Base-by-base conservation (phyloP, 176 grass and related monocot species). In the Eragrostis nindensis region DNA sequence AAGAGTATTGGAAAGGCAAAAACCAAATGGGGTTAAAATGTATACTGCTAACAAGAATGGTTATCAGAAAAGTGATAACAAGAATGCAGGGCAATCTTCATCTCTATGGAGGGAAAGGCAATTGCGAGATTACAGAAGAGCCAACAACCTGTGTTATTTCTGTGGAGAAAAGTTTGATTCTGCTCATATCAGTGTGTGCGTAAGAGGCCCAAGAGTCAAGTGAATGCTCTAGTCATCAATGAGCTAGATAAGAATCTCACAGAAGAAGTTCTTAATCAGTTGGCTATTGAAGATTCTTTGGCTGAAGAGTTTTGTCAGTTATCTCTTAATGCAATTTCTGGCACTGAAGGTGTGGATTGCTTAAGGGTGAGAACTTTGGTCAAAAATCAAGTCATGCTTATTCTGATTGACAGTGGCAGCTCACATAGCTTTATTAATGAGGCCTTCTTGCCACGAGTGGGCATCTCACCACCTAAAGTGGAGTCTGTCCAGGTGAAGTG, bases 361-460 rank as follows among this genome's bases (percentile, higher is more conserved):
- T 9, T 66, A 0, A 40, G 18, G 0, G 5, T 66, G 1, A 17
- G 17, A 0, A 4, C 15, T 0, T 16, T 7, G 0, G 18, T 41
- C 1, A 1, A 40, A 0, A 17, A 40, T 3, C 15, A 66, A 4
- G 32, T 40, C 2, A 18, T 66, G 32, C n/a, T n/a, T n/a, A 19
- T 66, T 0, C 7, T 66, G 0, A 8, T 66, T 2, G 69, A 52
- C 0, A 30, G 24, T 5, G 46, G 69, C 0, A 72, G 46, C 29
- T 32, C 69, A 0, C 25, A 49, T 19, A 50, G 26, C 0, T 71
- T 71, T 0, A 1, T 32, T 0, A 71, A 11, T 2, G 11, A 9
- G 0, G 2, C 2, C 0, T 24, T 71, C 14, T 2, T 27, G 0
- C 0, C 1, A 0, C 0, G 9, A 1, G 14, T 1, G 0, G 25